Base-by-base conservation (phyloP, 257 asterid genomes). In the Haberlea rhodopensis region DNA sequence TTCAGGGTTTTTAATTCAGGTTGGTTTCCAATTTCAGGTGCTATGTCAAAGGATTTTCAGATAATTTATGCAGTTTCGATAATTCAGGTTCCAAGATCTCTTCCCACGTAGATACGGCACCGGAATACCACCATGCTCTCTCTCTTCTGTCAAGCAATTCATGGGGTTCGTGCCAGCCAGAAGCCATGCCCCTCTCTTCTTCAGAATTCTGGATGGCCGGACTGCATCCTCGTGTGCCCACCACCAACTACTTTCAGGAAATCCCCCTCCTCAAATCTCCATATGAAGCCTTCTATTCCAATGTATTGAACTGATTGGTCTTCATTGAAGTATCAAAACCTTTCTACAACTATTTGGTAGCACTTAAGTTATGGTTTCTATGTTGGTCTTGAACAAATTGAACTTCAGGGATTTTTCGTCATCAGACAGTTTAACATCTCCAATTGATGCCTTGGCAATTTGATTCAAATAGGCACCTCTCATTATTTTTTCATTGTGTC, bases 91-190 rank as follows among this genome's bases (percentile, higher is more conserved):
- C 74, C 67, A 86, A 81, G 88, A 71, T 78, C 45, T 48, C 73
- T 62, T 49, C 81, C 67, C 79, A 63, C 74, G n/a, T 73, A 66
- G 89, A 81, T 79, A 81, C 86, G 67, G 79, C 87, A 80, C 81
- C 79, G 21, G 90, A 81, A 25, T 78, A 71, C 69, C 72, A 79
- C 46, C 82, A 87, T 82, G 96, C 96, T 89, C 96, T 89, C 96
- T 89, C 96, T 89, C 96, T 89, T 89, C 96, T 89, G 96, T 89
- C 96, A 89, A 88, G 77, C 43, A 79, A 74, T 66, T 76, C 89
- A 1, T 85, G 88, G 90, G 86, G 75, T 63, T 81, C 91, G 8
- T 76, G 74, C 43, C 84, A 80, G 60, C 80, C 83, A 10, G 80
- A 76, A 26, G 68, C 84, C 13, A 49, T 72, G 49, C 88, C 84